Conservation (phyloP, 352 stramenopile species). For the Globisporangium viniferum region DNA sequence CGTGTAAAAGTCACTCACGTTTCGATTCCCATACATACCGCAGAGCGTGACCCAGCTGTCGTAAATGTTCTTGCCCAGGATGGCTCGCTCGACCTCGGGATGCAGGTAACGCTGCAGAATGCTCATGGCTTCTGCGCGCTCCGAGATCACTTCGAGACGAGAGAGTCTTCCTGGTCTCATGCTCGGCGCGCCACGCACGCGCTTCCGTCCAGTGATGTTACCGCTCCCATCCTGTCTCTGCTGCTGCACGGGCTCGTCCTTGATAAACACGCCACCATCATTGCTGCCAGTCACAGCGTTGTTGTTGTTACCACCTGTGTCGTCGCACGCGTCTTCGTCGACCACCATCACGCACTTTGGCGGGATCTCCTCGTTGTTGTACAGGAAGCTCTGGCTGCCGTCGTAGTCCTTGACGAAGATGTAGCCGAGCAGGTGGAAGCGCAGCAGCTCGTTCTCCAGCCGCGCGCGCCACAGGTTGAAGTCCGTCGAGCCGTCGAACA, state of each 20-base stretch:
- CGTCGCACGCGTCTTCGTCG: constrained; percentile 12
- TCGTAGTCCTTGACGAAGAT: constrained; percentile 42
- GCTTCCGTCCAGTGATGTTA: constrained; percentile 5
- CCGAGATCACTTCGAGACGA: constrained; percentile 34
- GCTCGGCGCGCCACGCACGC: neutral
- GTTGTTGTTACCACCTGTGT: neutral
- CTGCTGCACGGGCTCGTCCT: constrained; percentile 11
- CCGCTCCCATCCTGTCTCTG: neutral
- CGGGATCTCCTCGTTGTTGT: constrained; percentile 42
- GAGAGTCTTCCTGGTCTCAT: constrained; percentile 21
- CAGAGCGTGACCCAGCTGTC: constrained; percentile 48
- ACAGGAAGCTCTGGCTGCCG: constrained; percentile 40
- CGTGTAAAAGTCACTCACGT: constrained; percentile 31
- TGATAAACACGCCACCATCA: constrained; percentile 5
- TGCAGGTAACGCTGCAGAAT: constrained; percentile 47
- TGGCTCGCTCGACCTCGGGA: constrained; percentile 40
- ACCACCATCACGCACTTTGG: constrained; percentile 24
- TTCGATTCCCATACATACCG: constrained; percentile 37
- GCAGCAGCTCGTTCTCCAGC: constrained; percentile 50
- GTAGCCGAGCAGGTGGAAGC: constrained; percentile 48
- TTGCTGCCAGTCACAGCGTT: neutral
- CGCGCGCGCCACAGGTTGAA: constrained; percentile 43
- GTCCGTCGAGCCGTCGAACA: constrained; percentile 46
- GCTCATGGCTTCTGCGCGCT: constrained; percentile 45
- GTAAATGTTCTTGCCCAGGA: constrained; percentile 50